Base-by-base conservation (phyloP, 768 basidiomycete genomes). In the Lyophyllum semitale region DNA sequence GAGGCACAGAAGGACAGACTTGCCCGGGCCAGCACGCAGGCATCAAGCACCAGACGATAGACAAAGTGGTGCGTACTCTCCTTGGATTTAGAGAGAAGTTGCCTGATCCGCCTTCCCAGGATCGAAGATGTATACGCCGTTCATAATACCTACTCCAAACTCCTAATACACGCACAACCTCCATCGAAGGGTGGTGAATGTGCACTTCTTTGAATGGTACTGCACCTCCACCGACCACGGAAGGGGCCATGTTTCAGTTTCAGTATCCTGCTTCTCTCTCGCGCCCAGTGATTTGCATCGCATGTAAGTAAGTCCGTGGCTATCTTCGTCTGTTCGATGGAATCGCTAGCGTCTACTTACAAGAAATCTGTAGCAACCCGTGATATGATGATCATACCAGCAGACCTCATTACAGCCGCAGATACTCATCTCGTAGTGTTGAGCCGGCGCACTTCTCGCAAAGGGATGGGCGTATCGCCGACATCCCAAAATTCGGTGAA, bases 1-100 rank as follows among this genome's bases (percentile, higher is more conserved):
- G 90, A 89, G 57, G 84, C 85, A 53, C 91, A 93, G 70, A 90
- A 87, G 64, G 84, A 85, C 37, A 74, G 87, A 50, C 78, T 91
- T 27, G 81, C 81, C 17, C 77, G 77, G 55, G 75, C 73, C 6
- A 70, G 66, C 51, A 68, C 68, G 22, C 72, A 77, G 56, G 66
- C 63, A 13, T 69, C 72, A 49, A 71, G 70, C 35, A 55, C 70
- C 41, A 73, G 62, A 55, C 64, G 66, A 47, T 71, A 66, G 58
- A 15, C 51, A 48, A 41, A 29, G 37, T 25, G 32, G 54, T 61
- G 46, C 48, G 51, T 43, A 18, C 33, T 27, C 37, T 43, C 12
- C 13, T n/a, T 43, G 37, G 9, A 8, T n/a, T 29, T 27, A 30
- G 42, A 33, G 26, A 27, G 20, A 48, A 17, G 33, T 35, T n/a